Percentiles rank a stretch among this genome's conserved stretches.
Conservation (phyloP, 345 rosid genomes). For the Euclidium syriacum region DNA sequence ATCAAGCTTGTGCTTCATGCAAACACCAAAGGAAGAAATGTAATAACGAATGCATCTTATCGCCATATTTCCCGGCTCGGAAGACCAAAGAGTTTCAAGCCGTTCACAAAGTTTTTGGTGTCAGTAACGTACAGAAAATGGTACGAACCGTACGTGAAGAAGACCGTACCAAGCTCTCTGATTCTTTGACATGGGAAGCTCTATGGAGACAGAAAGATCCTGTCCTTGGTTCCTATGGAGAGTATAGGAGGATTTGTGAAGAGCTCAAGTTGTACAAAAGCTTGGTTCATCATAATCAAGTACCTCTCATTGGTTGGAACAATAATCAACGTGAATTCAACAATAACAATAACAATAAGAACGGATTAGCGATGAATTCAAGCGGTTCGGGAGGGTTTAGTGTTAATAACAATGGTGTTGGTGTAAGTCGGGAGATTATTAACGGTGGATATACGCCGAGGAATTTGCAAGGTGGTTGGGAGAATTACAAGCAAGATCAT, state of each 20-base stretch:
- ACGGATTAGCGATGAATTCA: slow-evolving; percentile 10
- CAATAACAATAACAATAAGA: slow-evolving; percentile 17
- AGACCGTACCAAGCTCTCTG: slow-evolving; percentile 41
- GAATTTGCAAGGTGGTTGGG: slow-evolving; percentile 28
- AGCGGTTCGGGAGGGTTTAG: slow-evolving; percentile 19
- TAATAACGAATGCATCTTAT: slow-evolving; percentile 32
- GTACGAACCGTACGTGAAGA: slow-evolving; percentile 38
- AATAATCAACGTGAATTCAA: slow-evolving; percentile 12
- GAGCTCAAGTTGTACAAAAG: slow-evolving; percentile 47
- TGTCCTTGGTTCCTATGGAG: slow-evolving; percentile 52
- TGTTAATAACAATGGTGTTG: slow-evolving; percentile 20
- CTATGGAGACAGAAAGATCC: slow-evolving; percentile 62
- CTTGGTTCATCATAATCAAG: slow-evolving; percentile 26
- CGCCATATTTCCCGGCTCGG: slow-evolving; percentile 29
- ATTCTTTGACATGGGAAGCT: slow-evolving; percentile 86
- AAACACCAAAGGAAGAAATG: slow-evolving; percentile 38
- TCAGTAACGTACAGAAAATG: slow-evolving; percentile 46
- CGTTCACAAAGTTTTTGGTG: slow-evolving; percentile 35
- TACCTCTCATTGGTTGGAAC: slow-evolving; percentile 22
- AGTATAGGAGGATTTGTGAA: slow-evolving; percentile 44
- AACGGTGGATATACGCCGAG: slow-evolving; percentile 25
- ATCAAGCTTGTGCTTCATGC: slow-evolving; percentile 41
- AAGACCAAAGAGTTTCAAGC: slow-evolving; percentile 36
- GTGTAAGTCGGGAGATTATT: slow-evolving; percentile 10
- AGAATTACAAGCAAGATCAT: slow-evolving; percentile 26